Conservation (phyloP, 176 grass and related monocot species). For the Avena insularis region DNA sequence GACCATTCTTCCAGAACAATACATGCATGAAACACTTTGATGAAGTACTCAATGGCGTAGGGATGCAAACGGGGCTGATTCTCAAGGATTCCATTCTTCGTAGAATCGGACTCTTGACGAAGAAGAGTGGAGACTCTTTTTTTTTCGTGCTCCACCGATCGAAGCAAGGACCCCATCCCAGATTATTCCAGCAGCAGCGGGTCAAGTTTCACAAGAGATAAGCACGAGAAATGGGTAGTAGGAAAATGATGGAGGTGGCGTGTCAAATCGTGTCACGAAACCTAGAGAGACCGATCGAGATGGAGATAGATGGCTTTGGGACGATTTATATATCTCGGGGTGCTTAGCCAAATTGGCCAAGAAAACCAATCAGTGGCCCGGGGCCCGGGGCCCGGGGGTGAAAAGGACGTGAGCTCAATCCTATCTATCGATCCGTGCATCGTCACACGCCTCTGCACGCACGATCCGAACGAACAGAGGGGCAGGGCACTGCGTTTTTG, state of each 20-base stretch:
- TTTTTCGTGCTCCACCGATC: too few relatives aligned
- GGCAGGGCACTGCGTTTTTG: not conserved
- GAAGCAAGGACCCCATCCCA: too few relatives aligned
- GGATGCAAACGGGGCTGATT: too few relatives aligned
- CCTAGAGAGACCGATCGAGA: not conserved
- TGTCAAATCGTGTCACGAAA: constrained; percentile 18
- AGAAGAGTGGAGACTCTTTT: too few relatives aligned
- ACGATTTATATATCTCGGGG: not conserved
- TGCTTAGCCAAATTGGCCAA: constrained; percentile 1
- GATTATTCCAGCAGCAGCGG: too few relatives aligned
- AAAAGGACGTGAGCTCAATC: constrained; percentile 74
- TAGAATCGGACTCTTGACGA: too few relatives aligned
- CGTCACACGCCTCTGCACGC: constrained; percentile 16
- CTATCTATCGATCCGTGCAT: not conserved
- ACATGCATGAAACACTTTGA: too few relatives aligned
- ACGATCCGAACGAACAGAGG: not conserved
- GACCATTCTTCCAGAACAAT: too few relatives aligned
- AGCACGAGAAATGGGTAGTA: too few relatives aligned
- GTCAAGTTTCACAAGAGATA: too few relatives aligned
- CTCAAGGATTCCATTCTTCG: too few relatives aligned
- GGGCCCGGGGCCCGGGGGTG: not conserved
- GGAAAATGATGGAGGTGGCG: not conserved
- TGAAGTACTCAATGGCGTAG: too few relatives aligned
- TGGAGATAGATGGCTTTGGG: not conserved
- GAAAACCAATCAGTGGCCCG: constrained; percentile 31